phyloP scores from a whole-genome alignment of 2,329 filamentous ascomycete species.

The Cladosporium colombiae region DNA sequence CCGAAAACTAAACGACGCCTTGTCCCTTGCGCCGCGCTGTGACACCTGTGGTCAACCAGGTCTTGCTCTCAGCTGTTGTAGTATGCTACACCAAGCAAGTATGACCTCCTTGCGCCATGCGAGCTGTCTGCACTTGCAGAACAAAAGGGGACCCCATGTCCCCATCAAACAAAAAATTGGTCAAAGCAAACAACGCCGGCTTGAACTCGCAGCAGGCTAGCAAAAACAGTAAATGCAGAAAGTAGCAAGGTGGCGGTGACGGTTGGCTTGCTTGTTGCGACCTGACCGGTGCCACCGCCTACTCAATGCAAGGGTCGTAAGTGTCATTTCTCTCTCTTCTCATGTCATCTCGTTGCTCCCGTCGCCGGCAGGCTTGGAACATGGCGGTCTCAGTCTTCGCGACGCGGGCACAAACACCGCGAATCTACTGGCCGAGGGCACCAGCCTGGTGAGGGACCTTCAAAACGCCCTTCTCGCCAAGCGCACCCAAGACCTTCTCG shows the following conservation, averaged over 20 bases:
- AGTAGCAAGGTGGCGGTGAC: not conserved
- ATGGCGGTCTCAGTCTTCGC: not conserved
- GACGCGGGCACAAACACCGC: not conserved
- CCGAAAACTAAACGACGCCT: not conserved
- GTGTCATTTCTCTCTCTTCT: constrained; percentile 8
- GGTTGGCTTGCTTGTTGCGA: not conserved
- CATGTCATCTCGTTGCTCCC: not conserved
- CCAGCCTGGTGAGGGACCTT: constrained; percentile 37
- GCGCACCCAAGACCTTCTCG: constrained; percentile 28
- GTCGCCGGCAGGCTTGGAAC: constrained; percentile 9
- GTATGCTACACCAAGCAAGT: not conserved
- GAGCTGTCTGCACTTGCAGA: not conserved
- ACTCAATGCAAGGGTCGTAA: constrained; percentile 12
- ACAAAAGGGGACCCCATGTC: not conserved
- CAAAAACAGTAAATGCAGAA: constrained; percentile 15
- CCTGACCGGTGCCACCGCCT: not conserved
- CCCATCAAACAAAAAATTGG: not conserved
- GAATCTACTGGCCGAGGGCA: constrained; percentile 34
- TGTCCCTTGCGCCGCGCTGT: constrained; percentile 6
- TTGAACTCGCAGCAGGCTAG: constrained; percentile 11
- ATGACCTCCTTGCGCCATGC: constrained; percentile 12
- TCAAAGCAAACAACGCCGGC: not conserved
- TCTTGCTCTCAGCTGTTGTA: not conserved
- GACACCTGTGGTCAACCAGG: not conserved
- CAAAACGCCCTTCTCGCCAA: constrained; percentile 29